A percentile compares a stretch with the other conserved stretches of the same genome.
phyloP scores from a whole-genome alignment of 2,329 filamentous ascomycete species.

The Neonectria ditissima region DNA sequence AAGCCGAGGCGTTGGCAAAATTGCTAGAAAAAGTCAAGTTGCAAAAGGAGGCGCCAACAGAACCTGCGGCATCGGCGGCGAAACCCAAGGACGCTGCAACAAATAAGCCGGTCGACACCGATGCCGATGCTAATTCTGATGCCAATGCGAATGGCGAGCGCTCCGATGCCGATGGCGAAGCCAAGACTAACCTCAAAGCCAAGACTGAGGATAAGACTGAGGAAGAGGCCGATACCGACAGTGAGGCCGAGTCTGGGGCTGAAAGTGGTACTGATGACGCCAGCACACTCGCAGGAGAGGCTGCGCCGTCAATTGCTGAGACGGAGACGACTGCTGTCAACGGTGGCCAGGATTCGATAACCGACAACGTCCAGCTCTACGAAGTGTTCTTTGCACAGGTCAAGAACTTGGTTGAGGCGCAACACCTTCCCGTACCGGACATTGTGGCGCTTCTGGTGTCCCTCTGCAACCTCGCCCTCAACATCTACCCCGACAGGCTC shows the following conservation, averaged over 20 bases:
- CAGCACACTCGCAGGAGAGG: slow-evolving; percentile 47
- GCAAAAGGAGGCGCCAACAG: slow-evolving; percentile 62
- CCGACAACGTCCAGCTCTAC: slow-evolving; percentile 87
- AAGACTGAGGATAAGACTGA: slow-evolving; percentile 46
- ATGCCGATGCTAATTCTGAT: slow-evolving; percentile 25
- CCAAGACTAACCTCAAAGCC: slow-evolving; percentile 32
- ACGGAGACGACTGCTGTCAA: slow-evolving; percentile 63
- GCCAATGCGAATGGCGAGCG: slow-evolving; percentile 52
- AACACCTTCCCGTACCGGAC: slow-evolving; percentile 92
- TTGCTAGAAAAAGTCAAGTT: slow-evolving; percentile 84
- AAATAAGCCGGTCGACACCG: slow-evolving; percentile 44
- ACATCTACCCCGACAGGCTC: slow-evolving; percentile 91
- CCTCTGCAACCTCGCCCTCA: slow-evolving; percentile 90
- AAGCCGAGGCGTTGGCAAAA: slow-evolving; percentile 84
- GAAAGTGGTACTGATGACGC: slow-evolving; percentile 46
- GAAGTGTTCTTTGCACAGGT: slow-evolving; percentile 98
- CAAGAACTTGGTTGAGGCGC: slow-evolving; percentile 89
- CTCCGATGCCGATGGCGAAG: slow-evolving; percentile 45
- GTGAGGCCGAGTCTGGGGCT: slow-evolving; percentile 23
- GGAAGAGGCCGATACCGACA: slow-evolving; percentile 41
- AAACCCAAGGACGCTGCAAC: slow-evolving; percentile 34
- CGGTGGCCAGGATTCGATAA: slow-evolving; percentile 53
- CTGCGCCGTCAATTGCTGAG: slow-evolving; percentile 57
- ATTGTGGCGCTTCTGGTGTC: slow-evolving; percentile 96
- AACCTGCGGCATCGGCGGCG: slow-evolving; percentile 30